Conservation (phyloP, 2,329 filamentous ascomycete species). For the Rhynchosporium graminicola region DNA sequence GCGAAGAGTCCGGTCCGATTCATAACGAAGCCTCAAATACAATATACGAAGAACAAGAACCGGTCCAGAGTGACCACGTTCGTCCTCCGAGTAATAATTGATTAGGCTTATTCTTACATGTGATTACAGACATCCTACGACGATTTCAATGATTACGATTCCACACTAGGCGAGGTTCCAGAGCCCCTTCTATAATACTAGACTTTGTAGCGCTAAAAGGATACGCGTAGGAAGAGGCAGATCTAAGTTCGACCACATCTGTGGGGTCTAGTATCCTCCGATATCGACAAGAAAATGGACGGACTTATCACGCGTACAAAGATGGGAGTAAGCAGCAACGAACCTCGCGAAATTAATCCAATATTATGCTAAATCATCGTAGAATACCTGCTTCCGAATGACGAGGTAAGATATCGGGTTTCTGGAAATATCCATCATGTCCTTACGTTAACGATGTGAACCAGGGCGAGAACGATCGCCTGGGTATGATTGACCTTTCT, state of each 20-base stretch:
- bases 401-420: not conserved
- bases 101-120: not conserved
- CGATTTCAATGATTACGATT: conserved; percentile 15
- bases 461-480: conserved; percentile 14
- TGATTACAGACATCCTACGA: conserved; percentile 10
- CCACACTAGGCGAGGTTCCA: conserved; percentile 13
- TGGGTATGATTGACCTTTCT: not conserved
- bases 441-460: not conserved
- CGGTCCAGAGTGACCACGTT: not conserved
- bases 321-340: conserved; percentile 10
- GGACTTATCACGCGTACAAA: conserved; percentile 30
- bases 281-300: conserved; percentile 41
- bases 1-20: too few relatives aligned
- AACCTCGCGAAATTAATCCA: not conserved
- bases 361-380: not conserved
- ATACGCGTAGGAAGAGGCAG: conserved; percentile 3
- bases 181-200: not conserved
- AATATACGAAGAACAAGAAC: not conserved
- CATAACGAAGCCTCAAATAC: not conserved
- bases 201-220: not conserved
- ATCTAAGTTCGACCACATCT: conserved; percentile 23
- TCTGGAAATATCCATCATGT: not conserved
- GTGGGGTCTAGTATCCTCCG: conserved; percentile 41
- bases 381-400: conserved; percentile 17
- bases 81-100: not conserved